phyloP scores from a whole-genome alignment of 2,329 filamentous ascomycete genomes.

The Coniella lustricola region DNA sequence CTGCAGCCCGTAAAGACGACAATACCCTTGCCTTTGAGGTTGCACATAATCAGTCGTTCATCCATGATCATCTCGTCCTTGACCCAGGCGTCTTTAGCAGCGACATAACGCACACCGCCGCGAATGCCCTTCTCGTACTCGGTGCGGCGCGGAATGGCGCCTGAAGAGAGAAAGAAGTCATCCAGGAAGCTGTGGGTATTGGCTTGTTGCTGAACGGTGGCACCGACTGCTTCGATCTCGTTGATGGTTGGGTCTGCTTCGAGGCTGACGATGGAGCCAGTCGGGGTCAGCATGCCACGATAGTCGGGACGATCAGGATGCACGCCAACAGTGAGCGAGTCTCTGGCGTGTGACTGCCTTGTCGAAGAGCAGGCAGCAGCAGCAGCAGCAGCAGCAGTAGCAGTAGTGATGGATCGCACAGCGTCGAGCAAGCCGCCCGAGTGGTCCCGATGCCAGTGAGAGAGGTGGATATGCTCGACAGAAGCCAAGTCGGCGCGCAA shows the following conservation, averaged over 20 bases:
- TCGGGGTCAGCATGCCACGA: conserved; percentile 36
- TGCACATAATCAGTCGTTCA: conserved; percentile 47
- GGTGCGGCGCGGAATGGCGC: conserved; percentile 42
- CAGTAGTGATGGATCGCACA: conserved; percentile 38
- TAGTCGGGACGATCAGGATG: conserved; percentile 45
- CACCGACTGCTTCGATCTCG: conserved; percentile 38
- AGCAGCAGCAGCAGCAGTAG: conserved; percentile 17
- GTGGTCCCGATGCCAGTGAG: conserved; percentile 50
- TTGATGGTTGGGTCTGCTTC: conserved; percentile 45
- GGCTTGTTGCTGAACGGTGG: conserved; percentile 28
- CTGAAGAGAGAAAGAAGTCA: conserved; percentile 45
- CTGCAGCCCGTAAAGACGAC: conserved; percentile 51
- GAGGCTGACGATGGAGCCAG: conserved; percentile 35
- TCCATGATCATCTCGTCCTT: conserved; percentile 43
- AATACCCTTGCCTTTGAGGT: conserved; percentile 44
- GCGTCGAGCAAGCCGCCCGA: conserved; percentile 44
- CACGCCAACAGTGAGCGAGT: conserved; percentile 37
- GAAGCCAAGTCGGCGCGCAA: conserved; percentile 33
- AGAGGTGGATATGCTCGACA: conserved; percentile 42
- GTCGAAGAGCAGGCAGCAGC: conserved; percentile 8
- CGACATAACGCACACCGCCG: conserved; percentile 36
- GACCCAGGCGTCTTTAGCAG: conserved; percentile 34
- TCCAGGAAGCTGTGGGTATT: conserved; percentile 40
- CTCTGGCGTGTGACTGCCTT: conserved; percentile 16
- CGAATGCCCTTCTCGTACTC: conserved; percentile 41